Evolutionary conservation across 2,329 filamentous ascomycete genomes (phyloP).

Genomic region (Trichocomaceae sp.): DNA sequence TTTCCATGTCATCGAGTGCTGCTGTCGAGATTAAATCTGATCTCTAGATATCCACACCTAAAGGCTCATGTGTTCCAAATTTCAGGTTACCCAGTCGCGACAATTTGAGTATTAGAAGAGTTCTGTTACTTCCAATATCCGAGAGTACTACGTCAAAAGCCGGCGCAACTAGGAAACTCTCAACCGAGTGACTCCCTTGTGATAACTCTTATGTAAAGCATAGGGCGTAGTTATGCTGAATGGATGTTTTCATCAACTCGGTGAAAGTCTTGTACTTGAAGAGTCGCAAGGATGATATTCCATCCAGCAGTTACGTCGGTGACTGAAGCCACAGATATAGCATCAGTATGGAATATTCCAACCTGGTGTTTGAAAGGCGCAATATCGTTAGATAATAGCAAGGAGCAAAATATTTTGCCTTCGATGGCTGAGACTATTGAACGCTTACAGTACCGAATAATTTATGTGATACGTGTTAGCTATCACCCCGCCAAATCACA

Average conservation of each 20-base stretch:
- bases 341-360: not conserved
- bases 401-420: not conserved
- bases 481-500: not conserved
- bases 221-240: not conserved
- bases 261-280: not conserved
- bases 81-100: not conserved
- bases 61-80: not conserved
- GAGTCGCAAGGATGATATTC: not conserved
- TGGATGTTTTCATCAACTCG: not conserved
- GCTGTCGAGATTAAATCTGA: not conserved
- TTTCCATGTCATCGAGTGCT: not conserved
- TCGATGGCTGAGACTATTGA: not conserved
- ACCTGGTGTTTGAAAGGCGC: not conserved
- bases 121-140: not conserved
- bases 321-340: not conserved
- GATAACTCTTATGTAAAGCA: slow-evolving; percentile 3
- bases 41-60: not conserved
- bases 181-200: not conserved
- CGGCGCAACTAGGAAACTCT: not conserved
- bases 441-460: not conserved
- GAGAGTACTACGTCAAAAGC: not conserved
- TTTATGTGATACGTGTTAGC: not conserved
- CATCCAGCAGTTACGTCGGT: slow-evolving; percentile 3
- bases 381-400: not conserved
- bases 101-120: not conserved